These are phyloP conservation scores for Collybia mongolica DNA, from an alignment of 768 basidiomycete genomes.

Conservation along the genomic window DNA sequence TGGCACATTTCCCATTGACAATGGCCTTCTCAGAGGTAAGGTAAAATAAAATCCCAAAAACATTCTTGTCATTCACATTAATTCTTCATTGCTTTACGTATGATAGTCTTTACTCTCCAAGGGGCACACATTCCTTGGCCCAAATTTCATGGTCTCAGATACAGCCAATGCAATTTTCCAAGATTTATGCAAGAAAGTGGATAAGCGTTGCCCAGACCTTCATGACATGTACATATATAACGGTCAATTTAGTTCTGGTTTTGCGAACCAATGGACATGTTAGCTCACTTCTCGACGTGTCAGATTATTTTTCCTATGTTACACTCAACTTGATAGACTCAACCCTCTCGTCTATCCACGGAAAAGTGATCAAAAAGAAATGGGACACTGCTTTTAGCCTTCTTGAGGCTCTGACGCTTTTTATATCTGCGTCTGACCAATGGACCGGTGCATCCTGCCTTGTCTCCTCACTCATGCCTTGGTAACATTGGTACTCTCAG, in stretches of 20 bases:
- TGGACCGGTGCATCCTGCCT: constrained; percentile 27
- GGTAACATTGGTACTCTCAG: constrained; percentile 11
- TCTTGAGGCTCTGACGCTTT: constrained; percentile 30
- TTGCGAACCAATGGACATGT: not conserved
- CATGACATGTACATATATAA: constrained; percentile 33
- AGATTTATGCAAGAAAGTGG: constrained; percentile 26
- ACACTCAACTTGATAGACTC: constrained; percentile 31
- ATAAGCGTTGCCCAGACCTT: constrained; percentile 28
- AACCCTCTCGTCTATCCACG: constrained; percentile 23
- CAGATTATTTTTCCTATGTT: constrained; percentile 32
- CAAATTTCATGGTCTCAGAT: too few species aligned
- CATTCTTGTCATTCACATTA: too few species aligned
- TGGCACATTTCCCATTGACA: too few species aligned
- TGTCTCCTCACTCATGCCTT: not conserved
- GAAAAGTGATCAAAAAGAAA: constrained; percentile 27
- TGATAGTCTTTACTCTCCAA: too few species aligned
- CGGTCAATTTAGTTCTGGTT: constrained; percentile 15
- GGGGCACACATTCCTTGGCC: too few species aligned
- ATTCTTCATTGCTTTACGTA: too few species aligned
- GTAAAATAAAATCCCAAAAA: too few species aligned
- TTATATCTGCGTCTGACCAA: constrained; percentile 22
- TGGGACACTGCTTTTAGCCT: constrained; percentile 29
- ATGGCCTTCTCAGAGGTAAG: too few species aligned
- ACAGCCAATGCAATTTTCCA: constrained; percentile 17
- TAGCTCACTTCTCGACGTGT: not conserved